Evolutionary conservation across 2,329 filamentous ascomycete genomes (phyloP).

Genomic region (Neofusicoccum ribis): DNA sequence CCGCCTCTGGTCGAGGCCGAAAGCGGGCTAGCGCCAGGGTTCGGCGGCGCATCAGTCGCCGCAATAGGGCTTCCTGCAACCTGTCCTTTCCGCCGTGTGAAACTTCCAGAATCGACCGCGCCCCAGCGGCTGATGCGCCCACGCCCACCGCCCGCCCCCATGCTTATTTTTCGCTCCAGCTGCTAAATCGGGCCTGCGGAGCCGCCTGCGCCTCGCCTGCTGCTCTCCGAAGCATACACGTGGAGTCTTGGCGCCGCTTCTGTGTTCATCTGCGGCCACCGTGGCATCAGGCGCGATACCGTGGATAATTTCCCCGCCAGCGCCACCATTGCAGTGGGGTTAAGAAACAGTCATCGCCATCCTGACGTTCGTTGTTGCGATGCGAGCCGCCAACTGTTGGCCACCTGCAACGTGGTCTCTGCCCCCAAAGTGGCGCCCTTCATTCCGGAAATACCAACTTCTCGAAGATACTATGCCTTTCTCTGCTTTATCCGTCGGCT

Average conservation of each 20-base stretch:
- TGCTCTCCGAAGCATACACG: conserved; percentile 2
- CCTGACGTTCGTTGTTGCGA: background rate
- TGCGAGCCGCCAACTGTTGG: background rate
- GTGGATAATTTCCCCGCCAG: background rate
- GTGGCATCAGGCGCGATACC: background rate
- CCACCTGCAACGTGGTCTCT: conserved; percentile 12
- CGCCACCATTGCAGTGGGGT: conserved; percentile 3
- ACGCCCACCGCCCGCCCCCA: background rate
- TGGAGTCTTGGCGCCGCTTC: conserved; percentile 11
- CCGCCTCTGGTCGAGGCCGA: conserved; percentile 1
- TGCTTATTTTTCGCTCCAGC: conserved; percentile 1
- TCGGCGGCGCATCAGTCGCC: conserved; percentile 10
- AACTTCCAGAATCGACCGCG: conserved; percentile 18
- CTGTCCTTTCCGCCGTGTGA: conserved; percentile 19
- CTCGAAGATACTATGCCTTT: background rate
- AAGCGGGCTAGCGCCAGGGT: conserved; percentile 15
- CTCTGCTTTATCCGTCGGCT: too few species aligned
- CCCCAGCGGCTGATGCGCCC: conserved; percentile 3
- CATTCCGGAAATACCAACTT: background rate
- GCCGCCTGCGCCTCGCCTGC: background rate
- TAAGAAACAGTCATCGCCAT: conserved; percentile 3
- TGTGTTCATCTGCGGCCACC: background rate
- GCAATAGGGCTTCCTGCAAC: conserved; percentile 19
- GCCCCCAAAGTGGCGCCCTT: background rate
- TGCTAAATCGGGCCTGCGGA: conserved; percentile 1